Conservation (phyloP, 2,329 filamentous ascomycete genomes). For the Byssochlamys sp. region DNA sequence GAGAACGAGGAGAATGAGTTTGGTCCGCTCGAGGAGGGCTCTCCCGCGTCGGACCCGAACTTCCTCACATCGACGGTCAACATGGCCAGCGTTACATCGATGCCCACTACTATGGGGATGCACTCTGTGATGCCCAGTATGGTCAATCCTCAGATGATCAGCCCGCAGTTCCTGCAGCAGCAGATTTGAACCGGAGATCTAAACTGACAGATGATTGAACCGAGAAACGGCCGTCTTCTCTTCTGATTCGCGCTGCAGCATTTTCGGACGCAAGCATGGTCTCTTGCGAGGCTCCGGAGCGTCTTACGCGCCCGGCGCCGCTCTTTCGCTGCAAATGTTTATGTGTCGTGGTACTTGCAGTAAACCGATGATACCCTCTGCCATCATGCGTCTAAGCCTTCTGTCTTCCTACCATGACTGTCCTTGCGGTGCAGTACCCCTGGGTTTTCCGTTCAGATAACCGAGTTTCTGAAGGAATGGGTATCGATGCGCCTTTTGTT, state of each 20-base stretch:
- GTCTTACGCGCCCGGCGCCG: neutral
- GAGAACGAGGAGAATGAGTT: conserved; percentile 83
- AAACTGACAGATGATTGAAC: neutral
- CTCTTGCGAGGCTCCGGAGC: neutral
- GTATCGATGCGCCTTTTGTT: neutral
- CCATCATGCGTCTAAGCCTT: neutral
- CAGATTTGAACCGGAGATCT: conserved; percentile 23
- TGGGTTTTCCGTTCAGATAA: neutral
- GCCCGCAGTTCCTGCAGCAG: conserved; percentile 34
- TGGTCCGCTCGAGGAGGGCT: conserved; percentile 68
- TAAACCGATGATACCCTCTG: neutral
- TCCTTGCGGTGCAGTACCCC: neutral
- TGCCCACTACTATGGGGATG: conserved; percentile 27
- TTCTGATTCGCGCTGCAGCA: neutral
- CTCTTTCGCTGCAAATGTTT: neutral
- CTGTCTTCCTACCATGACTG: neutral
- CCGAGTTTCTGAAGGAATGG: neutral
- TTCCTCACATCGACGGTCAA: conserved; percentile 23
- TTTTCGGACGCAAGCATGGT: neutral
- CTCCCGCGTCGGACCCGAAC: conserved; percentile 43
- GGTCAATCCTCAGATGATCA: conserved; percentile 33
- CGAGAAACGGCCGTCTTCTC: neutral
- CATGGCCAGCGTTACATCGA: conserved; percentile 26
- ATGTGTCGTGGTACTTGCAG: neutral
- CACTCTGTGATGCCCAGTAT: conserved; percentile 32